These are phyloP conservation scores for Begonia masoniana DNA, from an alignment of 306 rosid species.

Conservation along the genomic window DNA sequence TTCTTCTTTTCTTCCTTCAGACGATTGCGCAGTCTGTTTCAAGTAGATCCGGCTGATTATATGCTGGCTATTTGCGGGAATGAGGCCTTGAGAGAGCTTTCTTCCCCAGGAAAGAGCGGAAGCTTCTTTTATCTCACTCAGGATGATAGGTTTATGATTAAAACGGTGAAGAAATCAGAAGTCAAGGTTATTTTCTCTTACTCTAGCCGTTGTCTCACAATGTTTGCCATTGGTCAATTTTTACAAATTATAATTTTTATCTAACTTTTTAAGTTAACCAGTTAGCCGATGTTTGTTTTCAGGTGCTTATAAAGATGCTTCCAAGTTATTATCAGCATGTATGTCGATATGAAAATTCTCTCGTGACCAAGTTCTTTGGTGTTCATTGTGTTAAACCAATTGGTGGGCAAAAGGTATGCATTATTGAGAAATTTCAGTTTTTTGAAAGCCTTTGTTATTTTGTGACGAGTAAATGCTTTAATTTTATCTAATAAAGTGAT, in stretches of 20 bases:
- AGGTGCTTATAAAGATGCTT: slow-evolving; percentile 95
- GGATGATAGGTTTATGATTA: slow-evolving; percentile 90
- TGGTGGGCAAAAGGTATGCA: slow-evolving; percentile 81
- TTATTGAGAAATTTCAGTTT: neutral
- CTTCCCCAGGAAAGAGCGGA: slow-evolving; percentile 97
- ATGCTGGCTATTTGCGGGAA: slow-evolving; percentile 89
- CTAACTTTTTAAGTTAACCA: no score
- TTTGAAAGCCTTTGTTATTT: neutral
- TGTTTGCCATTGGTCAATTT: no score
- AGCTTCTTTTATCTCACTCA: slow-evolving; percentile 88
- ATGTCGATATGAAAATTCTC: slow-evolving; percentile 55
- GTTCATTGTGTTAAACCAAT: slow-evolving; percentile 91
- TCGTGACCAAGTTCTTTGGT: slow-evolving; percentile 81
- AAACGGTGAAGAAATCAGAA: slow-evolving; percentile 91
- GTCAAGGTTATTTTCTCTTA: slow-evolving; percentile 55
- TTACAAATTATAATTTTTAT: no score
- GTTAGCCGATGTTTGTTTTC: slow-evolving; percentile 4
- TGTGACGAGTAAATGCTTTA: no score
- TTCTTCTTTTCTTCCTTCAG: slow-evolving; percentile 24
- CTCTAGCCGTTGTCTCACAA: no score
- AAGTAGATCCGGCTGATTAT: slow-evolving; percentile 85
- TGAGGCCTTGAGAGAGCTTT: slow-evolving; percentile 88
- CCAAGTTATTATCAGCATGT: slow-evolving; percentile 67
- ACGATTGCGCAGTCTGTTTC: slow-evolving; percentile 64
- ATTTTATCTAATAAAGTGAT: no score